phyloP scores from a whole-genome alignment of 139 green algal species.

The Closterium sp. region DNA sequence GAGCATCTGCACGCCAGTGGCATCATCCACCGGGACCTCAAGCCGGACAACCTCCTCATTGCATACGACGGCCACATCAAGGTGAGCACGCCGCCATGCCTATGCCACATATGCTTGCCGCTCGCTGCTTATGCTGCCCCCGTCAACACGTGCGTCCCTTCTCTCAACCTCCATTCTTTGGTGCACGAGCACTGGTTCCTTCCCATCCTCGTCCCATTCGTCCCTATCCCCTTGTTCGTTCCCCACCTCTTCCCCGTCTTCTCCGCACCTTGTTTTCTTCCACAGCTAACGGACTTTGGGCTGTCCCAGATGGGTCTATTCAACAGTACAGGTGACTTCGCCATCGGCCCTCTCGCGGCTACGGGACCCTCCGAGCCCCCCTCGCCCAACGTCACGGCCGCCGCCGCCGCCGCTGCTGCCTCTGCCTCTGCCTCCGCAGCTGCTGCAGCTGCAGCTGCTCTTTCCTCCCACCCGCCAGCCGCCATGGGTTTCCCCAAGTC shows the following conservation, averaged over 20 bases:
- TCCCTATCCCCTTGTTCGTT: not conserved
- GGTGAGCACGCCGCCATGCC: conserved; percentile 12
- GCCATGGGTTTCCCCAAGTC: not conserved
- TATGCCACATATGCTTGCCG: too few relatives aligned
- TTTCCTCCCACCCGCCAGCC: not conserved
- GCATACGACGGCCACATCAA: conserved; percentile 88
- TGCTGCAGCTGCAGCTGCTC: not conserved
- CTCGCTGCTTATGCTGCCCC: not conserved
- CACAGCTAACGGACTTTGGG: not conserved
- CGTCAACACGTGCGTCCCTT: not conserved
- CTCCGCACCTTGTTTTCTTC: not conserved
- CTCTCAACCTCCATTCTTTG: not conserved
- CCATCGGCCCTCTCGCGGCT: not conserved
- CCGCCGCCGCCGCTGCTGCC: not conserved
- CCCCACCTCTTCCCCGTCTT: not conserved
- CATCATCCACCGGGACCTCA: conserved; percentile 93
- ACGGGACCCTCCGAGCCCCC: not conserved
- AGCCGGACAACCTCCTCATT: conserved; percentile 97
- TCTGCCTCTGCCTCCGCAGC: not conserved
- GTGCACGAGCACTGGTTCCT: too few relatives aligned
- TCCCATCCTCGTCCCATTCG: not conserved
- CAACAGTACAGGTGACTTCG: not conserved
- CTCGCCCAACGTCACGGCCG: not conserved
- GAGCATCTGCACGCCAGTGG: conserved; percentile 91
- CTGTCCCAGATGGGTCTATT: not conserved